Percentiles rank a stretch among this genome's conserved stretches.
Evolutionary conservation across 192 early-diverging fungal genomes (phyloP).

Genomic region (Umbelopsis sp.): DNA sequence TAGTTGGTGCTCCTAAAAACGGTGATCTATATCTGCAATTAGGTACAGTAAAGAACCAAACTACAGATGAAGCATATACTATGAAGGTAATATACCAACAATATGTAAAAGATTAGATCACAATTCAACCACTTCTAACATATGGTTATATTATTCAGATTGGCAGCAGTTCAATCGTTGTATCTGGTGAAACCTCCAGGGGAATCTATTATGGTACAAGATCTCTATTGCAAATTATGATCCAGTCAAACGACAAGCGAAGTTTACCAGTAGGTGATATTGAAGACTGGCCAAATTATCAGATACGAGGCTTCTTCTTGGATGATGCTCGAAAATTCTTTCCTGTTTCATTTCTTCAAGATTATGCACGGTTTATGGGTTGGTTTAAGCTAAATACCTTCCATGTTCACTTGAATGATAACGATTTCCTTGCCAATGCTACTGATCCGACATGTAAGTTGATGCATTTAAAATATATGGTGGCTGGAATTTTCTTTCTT

Average conservation of each 20-base stretch:
- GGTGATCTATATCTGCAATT: slow-evolving; percentile 6
- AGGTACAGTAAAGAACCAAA: neutral
- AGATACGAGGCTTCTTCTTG: slow-evolving; percentile 45
- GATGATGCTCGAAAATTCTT: slow-evolving; percentile 50
- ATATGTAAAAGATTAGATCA: too few species aligned
- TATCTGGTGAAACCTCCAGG: slow-evolving; percentile 31
- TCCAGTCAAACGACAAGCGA: slow-evolving; percentile 40
- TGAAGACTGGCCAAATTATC: slow-evolving; percentile 47
- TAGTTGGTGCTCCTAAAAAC: neutral
- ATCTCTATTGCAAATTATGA: slow-evolving; percentile 47
- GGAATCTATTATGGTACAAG: slow-evolving; percentile 50
- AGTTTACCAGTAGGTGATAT: slow-evolving; percentile 42
- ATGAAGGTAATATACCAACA: neutral
- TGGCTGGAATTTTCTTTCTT: too few species aligned
- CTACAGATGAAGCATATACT: slow-evolving; percentile 1
- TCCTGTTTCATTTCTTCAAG: slow-evolving; percentile 43
- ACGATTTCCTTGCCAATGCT: slow-evolving; percentile 34
- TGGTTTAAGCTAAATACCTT: slow-evolving; percentile 54
- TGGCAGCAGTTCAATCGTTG: neutral
- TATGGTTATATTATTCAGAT: neutral
- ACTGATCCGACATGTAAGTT: slow-evolving; percentile 5
- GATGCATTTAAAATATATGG: neutral
- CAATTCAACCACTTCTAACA: neutral
- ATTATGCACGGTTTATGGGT: slow-evolving; percentile 43
- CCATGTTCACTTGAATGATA: slow-evolving; percentile 49